Conservation (phyloP, 352 stramenopile species). For the Globisporangium recalcitrans region DNA sequence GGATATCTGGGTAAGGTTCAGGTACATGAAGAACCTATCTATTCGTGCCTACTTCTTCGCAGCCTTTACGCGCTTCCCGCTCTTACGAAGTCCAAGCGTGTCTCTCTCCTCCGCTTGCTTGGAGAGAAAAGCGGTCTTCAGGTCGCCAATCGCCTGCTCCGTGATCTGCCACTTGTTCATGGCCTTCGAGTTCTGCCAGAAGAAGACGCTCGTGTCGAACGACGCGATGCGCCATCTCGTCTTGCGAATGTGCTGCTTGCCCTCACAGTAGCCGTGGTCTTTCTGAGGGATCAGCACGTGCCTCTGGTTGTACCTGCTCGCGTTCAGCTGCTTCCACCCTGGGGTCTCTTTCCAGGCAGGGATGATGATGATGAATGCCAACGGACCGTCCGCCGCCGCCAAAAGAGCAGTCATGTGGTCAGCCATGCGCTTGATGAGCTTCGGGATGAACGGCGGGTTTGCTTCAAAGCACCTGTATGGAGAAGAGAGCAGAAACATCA, state of each 20-base stretch:
- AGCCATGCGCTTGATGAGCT: slow-evolving; percentile 89
- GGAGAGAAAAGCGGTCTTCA: slow-evolving; percentile 63
- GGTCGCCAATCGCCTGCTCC: slow-evolving; percentile 37
- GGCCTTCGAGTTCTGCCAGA: slow-evolving; percentile 91
- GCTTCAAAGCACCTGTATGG: slow-evolving; percentile 82
- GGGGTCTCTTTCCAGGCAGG: slow-evolving; percentile 84
- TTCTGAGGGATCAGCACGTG: slow-evolving; percentile 78
- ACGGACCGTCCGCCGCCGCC: slow-evolving; percentile 43
- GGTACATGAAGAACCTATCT: slow-evolving; percentile 2
- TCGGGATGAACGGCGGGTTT: slow-evolving; percentile 93
- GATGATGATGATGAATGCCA: slow-evolving; percentile 92
- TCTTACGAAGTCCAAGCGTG: slow-evolving; percentile 55
- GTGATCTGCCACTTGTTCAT: slow-evolving; percentile 65
- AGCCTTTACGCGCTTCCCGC: slow-evolving; percentile 59
- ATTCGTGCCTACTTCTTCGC: slow-evolving; percentile 20
- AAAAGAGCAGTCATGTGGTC: slow-evolving; percentile 85
- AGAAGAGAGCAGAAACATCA: not conserved
- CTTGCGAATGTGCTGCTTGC: slow-evolving; percentile 88
- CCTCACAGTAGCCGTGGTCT: slow-evolving; percentile 89
- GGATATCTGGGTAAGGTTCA: not conserved
- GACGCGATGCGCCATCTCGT: slow-evolving; percentile 88
- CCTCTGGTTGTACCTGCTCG: slow-evolving; percentile 69
- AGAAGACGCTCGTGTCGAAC: slow-evolving; percentile 95
- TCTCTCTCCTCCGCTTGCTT: slow-evolving; percentile 78
- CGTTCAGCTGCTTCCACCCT: slow-evolving; percentile 76